Evolutionary conservation across 2,329 filamentous ascomycete genomes (phyloP).

Genomic region (Macrophomina phaseolina): DNA sequence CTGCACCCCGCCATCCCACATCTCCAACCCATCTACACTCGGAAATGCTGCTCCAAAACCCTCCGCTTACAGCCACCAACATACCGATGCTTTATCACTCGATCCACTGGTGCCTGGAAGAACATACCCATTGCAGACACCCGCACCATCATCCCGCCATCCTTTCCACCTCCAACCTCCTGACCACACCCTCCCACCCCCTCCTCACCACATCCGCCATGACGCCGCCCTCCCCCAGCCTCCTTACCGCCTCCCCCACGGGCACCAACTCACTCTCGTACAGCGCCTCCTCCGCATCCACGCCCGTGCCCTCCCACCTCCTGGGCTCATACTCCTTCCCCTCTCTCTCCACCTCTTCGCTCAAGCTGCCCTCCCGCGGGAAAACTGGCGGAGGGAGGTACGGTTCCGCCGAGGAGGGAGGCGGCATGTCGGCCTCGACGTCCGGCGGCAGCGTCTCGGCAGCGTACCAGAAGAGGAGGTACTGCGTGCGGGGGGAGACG

Average conservation of each 20-base stretch:
- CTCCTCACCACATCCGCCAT: conserved; percentile 53
- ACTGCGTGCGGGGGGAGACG: conserved; percentile 43
- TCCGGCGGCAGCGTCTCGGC: conserved; percentile 53
- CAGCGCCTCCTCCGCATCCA: conserved; percentile 53
- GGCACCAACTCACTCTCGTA: conserved; percentile 51
- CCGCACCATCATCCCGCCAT: not conserved
- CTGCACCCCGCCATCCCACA: no score
- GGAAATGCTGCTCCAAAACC: no score
- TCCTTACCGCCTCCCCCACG: conserved; percentile 50
- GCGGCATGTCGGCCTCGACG: conserved; percentile 35
- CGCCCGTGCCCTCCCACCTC: conserved; percentile 54
- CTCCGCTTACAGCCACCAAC: no score
- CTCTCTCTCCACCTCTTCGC: conserved; percentile 48
- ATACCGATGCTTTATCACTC: no score
- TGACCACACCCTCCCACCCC: conserved; percentile 51
- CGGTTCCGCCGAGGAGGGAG: conserved; percentile 33
- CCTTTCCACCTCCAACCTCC: conserved; percentile 6
- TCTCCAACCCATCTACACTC: no score
- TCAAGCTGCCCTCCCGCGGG: conserved; percentile 40
- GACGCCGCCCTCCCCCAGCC: conserved; percentile 44
- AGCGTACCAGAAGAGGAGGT: conserved; percentile 55
- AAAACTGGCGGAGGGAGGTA: conserved; percentile 49
- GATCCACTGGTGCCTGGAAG: no score
- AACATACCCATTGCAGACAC: no score
- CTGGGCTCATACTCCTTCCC: conserved; percentile 51